Evolutionary conservation across 1,139 yeast genomes (phyloP).

Genomic region (Wickerhamiella infanticola): DNA sequence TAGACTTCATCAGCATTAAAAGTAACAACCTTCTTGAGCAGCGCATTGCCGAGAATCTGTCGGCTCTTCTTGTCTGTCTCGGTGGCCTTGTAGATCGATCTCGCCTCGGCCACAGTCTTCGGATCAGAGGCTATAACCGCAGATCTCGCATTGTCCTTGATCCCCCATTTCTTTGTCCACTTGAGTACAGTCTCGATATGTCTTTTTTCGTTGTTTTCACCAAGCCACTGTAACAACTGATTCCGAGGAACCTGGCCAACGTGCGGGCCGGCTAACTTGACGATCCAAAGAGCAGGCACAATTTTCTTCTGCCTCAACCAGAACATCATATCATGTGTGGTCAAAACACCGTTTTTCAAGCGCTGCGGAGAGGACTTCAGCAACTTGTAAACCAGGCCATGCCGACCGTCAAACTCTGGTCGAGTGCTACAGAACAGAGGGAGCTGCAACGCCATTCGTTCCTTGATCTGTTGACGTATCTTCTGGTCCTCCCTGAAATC

Average conservation of each 20-base stretch:
- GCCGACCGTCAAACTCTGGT: constrained; percentile 11
- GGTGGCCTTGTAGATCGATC: constrained; percentile 8
- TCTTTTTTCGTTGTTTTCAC: neutral
- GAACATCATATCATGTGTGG: constrained; percentile 11
- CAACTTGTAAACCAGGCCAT: constrained; percentile 14
- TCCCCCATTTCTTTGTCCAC: constrained; percentile 17
- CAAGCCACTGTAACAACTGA: constrained; percentile 13
- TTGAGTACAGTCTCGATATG: constrained; percentile 6
- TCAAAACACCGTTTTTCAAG: constrained; percentile 12
- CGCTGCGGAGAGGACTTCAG: constrained; percentile 11
- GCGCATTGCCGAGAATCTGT: constrained; percentile 11
- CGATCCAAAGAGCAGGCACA: constrained; percentile 14
- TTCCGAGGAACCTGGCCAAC: constrained; percentile 13
- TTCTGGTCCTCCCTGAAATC: constrained; percentile 4
- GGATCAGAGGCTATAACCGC: constrained; percentile 8
- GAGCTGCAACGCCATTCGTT: constrained; percentile 7
- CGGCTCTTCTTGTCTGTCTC: constrained; percentile 4
- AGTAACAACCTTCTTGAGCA: constrained; percentile 7
- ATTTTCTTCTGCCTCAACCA: constrained; percentile 14
- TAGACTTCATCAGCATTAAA: constrained; percentile 10
- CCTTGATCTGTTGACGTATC: constrained; percentile 9
- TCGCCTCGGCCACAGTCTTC: constrained; percentile 11
- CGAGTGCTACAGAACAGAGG: constrained; percentile 8
- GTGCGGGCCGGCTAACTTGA: constrained; percentile 13
- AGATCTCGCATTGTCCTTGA: constrained; percentile 10